Base-by-base conservation (phyloP, 2,329 filamentous ascomycete genomes). In the Dothiorella sarmentorum region DNA sequence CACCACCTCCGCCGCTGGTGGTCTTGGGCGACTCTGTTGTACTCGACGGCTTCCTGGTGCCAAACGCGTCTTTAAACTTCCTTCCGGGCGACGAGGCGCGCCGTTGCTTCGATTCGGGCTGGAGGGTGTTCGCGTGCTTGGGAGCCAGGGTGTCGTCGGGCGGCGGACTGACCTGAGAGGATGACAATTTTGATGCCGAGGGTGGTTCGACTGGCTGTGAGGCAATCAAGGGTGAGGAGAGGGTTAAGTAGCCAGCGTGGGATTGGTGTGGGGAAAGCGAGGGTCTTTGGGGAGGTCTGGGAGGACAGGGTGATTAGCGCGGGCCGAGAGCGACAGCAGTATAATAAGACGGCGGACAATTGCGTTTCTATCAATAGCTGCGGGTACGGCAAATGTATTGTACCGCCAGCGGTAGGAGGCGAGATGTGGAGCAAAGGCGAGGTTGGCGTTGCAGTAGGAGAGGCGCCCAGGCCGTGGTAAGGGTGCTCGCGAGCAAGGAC, bases 1-100 rank as follows among this genome's bases (percentile, higher is more conserved):
- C 67, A 60, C 72, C 70, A 40, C 74, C 75, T 58, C 76, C 77
- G 58, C 75, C 75, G 26, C 69, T 71, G 5, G 65, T 62, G 22
- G 77, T 75, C 58, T 75, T 78, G 10, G 68, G 63, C 37, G 73
- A 73, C 31, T 77, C 74, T 17, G 64, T 59, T 27, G 60, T 64
- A 7, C 64, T 51, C 58, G 69, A 68, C 13, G 67, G 62, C 45
- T 67, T 65, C 51, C 66, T 64, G 7, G 64, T 66, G 60, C 76
- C 82, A 67, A 94, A 90, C 11, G 87, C 88, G 68, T 87, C 85
- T 70, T 83, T 88, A 61, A 93, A 77, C 67, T 86, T 89, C 67
- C 85, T 83, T 53, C 82, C 85, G 10, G 89, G 88, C 9, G 90
- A 92, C 18, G 83, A 79, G 22, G 85, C 85, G 61, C 88, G 82